These are phyloP conservation scores for Amaranthus cruentus DNA, from an alignment of 148 eudicot species.

Conservation along the genomic window DNA sequence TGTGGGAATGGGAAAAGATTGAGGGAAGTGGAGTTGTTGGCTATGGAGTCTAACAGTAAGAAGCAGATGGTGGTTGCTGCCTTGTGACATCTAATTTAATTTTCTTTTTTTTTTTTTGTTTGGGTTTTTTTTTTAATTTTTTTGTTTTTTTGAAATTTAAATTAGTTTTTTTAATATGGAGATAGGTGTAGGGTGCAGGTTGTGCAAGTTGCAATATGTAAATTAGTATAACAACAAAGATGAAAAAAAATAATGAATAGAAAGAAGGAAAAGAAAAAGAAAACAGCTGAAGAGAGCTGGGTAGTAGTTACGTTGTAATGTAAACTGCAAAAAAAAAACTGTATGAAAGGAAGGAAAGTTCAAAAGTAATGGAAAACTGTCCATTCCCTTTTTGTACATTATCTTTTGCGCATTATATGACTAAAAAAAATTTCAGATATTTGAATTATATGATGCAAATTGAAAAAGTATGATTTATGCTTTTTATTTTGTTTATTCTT, in stretches of 20 bases:
- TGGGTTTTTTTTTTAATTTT: not conserved
- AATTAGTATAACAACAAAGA: constrained; percentile 18
- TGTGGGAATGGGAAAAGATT: constrained; percentile 26
- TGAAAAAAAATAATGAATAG: not conserved
- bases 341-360: constrained; percentile 27
- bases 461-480: too few relatives aligned
- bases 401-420: not conserved
- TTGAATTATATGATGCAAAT: too few relatives aligned
- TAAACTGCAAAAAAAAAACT: constrained; percentile 5
- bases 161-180: constrained; percentile 11
- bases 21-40: constrained; percentile 31
- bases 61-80: constrained; percentile 39
- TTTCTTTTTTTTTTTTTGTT: not conserved
- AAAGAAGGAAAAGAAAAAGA: not conserved
- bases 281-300: constrained; percentile 33
- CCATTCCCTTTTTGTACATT: constrained; percentile 8
- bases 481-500: too few relatives aligned
- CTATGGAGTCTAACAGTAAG: constrained; percentile 29
- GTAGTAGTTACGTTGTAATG: not conserved
- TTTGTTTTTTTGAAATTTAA: not conserved
- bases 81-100: constrained; percentile 24
- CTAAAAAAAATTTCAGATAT: too few relatives aligned
- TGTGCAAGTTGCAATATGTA: constrained; percentile 27
- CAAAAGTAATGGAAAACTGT: constrained; percentile 17
- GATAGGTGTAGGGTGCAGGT: constrained; percentile 20